A percentile compares a stretch with the other conserved stretches of the same genome.
Conservation (phyloP, 305 asterid species). For the Rubia occidens region DNA sequence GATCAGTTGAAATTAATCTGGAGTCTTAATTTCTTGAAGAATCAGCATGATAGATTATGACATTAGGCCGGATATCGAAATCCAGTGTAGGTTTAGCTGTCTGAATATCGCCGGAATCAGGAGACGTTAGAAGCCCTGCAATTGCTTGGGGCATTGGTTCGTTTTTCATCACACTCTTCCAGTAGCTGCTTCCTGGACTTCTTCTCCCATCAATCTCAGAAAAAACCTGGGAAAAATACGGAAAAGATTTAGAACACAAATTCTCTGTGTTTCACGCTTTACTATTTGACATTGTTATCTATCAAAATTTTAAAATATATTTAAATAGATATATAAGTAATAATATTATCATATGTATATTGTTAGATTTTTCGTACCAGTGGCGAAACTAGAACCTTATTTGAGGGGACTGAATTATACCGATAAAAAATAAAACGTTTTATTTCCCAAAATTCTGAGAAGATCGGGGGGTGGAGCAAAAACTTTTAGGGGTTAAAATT, state of each 20-base stretch:
- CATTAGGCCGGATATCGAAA: slow-evolving; percentile 39
- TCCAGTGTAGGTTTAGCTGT: slow-evolving; percentile 20
- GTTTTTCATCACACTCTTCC: slow-evolving; percentile 46
- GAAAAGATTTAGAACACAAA: not conserved
- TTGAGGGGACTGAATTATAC: too few relatives aligned
- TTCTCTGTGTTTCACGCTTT: too few relatives aligned
- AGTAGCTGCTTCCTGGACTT: slow-evolving; percentile 42
- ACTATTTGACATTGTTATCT: too few relatives aligned
- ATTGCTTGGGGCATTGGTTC: slow-evolving; percentile 54
- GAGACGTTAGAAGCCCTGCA: slow-evolving; percentile 22
- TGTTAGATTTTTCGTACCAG: too few relatives aligned
- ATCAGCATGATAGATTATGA: slow-evolving; percentile 45
- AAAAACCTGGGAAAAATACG: slow-evolving; percentile 24
- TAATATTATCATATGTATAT: too few relatives aligned
- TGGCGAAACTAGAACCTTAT: too few relatives aligned
- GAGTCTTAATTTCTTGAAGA: slow-evolving; percentile 6
- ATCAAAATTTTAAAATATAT: too few relatives aligned
- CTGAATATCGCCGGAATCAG: slow-evolving; percentile 9
- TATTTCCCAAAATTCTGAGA: too few relatives aligned
- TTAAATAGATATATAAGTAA: too few relatives aligned
- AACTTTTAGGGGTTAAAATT: too few relatives aligned
- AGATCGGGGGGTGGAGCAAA: too few relatives aligned
- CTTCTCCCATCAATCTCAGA: slow-evolving; percentile 36
- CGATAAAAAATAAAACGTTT: too few relatives aligned
- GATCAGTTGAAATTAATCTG: not conserved